A percentile compares a stretch with the other conserved stretches of the same genome.
phyloP scores from a whole-genome alignment of 257 asterid genomes.

The Voacanga thouarsii region DNA sequence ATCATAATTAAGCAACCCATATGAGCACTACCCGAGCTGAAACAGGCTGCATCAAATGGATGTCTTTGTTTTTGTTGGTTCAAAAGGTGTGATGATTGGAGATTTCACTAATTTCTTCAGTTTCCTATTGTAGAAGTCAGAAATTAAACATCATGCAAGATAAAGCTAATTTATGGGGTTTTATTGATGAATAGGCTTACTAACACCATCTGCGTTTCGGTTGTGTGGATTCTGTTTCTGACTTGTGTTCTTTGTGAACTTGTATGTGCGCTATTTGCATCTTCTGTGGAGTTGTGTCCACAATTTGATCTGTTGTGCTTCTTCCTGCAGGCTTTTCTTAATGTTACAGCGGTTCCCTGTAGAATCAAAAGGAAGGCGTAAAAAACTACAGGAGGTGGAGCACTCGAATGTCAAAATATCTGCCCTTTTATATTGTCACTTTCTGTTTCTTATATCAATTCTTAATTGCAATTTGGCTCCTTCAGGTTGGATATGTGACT shows the following conservation, averaged over 20 bases:
- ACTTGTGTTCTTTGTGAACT: not conserved
- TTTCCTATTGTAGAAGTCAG: not conserved
- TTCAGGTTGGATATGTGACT: slow-evolving; percentile 98
- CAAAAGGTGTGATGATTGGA: not conserved
- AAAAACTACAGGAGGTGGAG: slow-evolving; percentile 91
- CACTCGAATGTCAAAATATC: not conserved
- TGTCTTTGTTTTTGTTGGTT: not conserved
- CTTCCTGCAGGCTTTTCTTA: slow-evolving; percentile 64
- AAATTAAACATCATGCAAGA: not conserved
- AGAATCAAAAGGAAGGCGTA: slow-evolving; percentile 94
- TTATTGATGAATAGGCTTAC: not conserved
- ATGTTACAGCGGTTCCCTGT: slow-evolving; percentile 94
- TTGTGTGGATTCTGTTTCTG: not conserved
- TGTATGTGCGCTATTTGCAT: not conserved
- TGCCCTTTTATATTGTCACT: not conserved
- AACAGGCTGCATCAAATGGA: not conserved
- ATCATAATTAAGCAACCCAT: not conserved
- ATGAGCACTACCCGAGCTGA: not conserved
- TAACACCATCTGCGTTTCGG: not conserved
- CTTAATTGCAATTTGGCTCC: slow-evolving; percentile 12
- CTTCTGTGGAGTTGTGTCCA: not conserved
- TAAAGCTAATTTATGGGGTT: not conserved
- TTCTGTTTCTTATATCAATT: slow-evolving; percentile 7
- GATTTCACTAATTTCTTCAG: not conserved
- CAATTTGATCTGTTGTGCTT: slow-evolving; percentile 8